A percentile compares a stretch with the other conserved stretches of the same genome.
These are phyloP conservation scores for Scedosporium apiospermum DNA, from an alignment of 2,329 filamentous ascomycete species.

Conservation along the genomic window DNA sequence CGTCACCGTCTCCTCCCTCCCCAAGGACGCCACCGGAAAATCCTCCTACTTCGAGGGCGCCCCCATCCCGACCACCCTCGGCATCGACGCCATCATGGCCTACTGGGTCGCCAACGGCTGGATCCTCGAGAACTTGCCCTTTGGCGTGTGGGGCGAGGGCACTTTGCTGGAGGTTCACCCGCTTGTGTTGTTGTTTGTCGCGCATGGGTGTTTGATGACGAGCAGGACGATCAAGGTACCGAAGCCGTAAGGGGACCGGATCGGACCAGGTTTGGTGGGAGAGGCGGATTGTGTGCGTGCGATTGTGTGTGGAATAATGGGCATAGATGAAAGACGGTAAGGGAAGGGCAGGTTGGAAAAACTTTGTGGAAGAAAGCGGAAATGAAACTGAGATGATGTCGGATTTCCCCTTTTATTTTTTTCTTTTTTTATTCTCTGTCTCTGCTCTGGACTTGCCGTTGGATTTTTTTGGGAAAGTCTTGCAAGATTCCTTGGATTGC, in stretches of 20 bases:
- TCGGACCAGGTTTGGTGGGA: not conserved
- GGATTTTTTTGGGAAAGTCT: conserved; percentile 13
- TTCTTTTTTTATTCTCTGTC: conserved; percentile 6
- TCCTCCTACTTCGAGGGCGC: conserved; percentile 95
- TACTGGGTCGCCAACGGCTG: conserved; percentile 79
- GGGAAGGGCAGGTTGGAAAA: no score
- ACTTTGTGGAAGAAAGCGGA: no score
- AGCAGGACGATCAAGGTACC: conserved; percentile 92
- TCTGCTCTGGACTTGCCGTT: conserved; percentile 4
- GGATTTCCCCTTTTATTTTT: no score
- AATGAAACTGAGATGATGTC: not conserved
- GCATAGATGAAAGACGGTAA: no score
- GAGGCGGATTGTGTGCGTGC: not conserved
- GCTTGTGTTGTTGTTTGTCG: conserved; percentile 65
- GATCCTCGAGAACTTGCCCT: conserved; percentile 69
- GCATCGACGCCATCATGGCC: conserved; percentile 73
- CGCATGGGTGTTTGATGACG: conserved; percentile 91
- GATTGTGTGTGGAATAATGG: not conserved
- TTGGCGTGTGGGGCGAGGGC: conserved; percentile 59
- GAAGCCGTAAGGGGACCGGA: conserved; percentile 51
- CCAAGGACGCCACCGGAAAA: conserved; percentile 87
- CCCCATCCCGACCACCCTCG: conserved; percentile 84
- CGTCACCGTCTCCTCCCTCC: conserved; percentile 80
- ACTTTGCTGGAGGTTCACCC: conserved; percentile 76
- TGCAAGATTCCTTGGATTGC: conserved; percentile 3